These are phyloP conservation scores for Rhododendron molle DNA, from an alignment of 148 eudicot species.

Conservation along the genomic window DNA sequence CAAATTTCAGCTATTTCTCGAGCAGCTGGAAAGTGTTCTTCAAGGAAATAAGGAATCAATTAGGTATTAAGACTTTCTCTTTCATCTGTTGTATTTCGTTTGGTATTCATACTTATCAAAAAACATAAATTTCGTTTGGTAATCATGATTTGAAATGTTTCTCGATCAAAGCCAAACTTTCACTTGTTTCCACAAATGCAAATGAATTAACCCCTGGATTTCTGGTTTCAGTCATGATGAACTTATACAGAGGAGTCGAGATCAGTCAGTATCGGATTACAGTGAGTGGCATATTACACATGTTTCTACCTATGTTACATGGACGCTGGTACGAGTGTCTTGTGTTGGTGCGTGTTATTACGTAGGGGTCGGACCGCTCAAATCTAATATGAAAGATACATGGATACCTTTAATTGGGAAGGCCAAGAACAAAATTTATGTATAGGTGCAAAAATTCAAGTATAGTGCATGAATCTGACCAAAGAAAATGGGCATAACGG, in stretches of 20 bases:
- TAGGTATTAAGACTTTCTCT: constrained; percentile 40
- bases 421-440: background rate
- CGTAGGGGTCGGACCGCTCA: background rate
- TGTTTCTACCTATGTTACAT: background rate
- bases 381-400: background rate
- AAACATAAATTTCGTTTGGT: no score
- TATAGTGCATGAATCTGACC: background rate
- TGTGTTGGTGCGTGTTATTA: background rate
- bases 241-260: constrained; percentile 77
- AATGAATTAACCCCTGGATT: constrained; percentile 9
- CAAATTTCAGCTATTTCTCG: constrained; percentile 69
- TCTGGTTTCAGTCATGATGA: constrained; percentile 64
- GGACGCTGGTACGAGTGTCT: background rate
- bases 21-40: constrained; percentile 86
- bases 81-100: background rate
- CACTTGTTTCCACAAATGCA: background rate
- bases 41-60: constrained; percentile 55
- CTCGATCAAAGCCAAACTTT: background rate
- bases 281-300: constrained; percentile 45
- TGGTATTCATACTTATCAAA: background rate
- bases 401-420: background rate
- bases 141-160: background rate
- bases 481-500: background rate
- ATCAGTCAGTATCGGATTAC: constrained; percentile 87
- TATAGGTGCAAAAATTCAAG: background rate